Conservation (phyloP, 139 green algal genomes). For the Raphidocelis subcapitata region DNA sequence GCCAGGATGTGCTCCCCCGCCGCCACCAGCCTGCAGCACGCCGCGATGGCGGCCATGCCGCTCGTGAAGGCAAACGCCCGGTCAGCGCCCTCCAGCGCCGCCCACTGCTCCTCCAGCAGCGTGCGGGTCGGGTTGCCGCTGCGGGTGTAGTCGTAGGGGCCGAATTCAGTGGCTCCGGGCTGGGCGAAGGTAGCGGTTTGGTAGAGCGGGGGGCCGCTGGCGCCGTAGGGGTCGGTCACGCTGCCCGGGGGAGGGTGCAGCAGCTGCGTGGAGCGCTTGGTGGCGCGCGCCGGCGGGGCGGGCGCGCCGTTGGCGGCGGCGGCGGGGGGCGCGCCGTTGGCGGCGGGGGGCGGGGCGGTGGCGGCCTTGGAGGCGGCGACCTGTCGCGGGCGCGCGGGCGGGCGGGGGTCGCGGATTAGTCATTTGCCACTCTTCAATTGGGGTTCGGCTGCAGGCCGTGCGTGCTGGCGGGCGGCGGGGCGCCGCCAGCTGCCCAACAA, state of each 20-base stretch:
- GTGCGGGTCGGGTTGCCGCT: conserved; percentile 94
- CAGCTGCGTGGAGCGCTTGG: conserved; percentile 38
- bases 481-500: too few relatives aligned
- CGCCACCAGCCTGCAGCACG: conserved; percentile 60
- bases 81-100: conserved; percentile 83
- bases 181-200: conserved; percentile 93
- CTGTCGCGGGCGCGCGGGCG: too few relatives aligned
- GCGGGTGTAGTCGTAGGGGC: conserved; percentile 96
- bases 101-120: conserved; percentile 78
- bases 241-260: conserved; percentile 39
- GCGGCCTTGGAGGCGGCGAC: too few relatives aligned
- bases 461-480: too few relatives aligned
- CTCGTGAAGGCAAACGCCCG: conserved; percentile 88
- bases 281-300: background rate
- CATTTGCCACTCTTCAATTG: too few relatives aligned
- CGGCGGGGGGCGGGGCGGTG: too few relatives aligned
- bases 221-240: conserved; percentile 75
- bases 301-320: too few relatives aligned
- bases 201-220: conserved; percentile 87
- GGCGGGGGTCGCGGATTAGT: too few relatives aligned
- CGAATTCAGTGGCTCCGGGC: conserved; percentile 75
- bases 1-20: conserved; percentile 80
- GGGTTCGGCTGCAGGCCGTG: too few relatives aligned
- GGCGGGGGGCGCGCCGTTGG: too few relatives aligned
- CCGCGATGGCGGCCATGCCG: conserved; percentile 93